Evolutionary conservation across 495 filamentous ascomycete genomes (phyloP), one percentile per base, ranked within the genome.

Genomic region (Lepraria neglecta): DNA sequence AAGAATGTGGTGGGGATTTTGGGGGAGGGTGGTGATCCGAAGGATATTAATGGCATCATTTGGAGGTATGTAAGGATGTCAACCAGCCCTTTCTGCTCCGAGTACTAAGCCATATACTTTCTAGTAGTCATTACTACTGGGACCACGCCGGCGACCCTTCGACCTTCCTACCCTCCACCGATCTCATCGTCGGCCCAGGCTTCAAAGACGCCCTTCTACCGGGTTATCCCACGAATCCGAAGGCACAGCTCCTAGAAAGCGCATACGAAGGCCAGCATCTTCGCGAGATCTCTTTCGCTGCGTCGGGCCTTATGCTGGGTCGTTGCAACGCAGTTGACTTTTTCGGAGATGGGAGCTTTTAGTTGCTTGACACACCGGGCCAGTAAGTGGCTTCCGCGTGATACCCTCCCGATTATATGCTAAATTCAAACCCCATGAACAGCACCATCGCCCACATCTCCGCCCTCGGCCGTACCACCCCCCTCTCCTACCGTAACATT

Each of bases 121-220:
- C 1, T 24, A 24, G 2, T 24, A 81, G 77, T 30, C 82, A 86
- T 58, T 67, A 67, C 47, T 84, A 87, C 66, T 79, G 80, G 62
- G 84, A 87, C 64, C 86, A 87, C 66, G 74, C 73, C 10, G 85
- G 84, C 12, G 77, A 87, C 56, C 74, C 77, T 3, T 72, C 73
- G 0, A 75, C 64, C 2, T 86, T 87, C 62, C 77, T 75, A 0
- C 38, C 76, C 0, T 73, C 65, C 28, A 82, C 82, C 0, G 68
- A 74, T 0, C 64, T 88, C 0, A 70, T 84, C 17, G 77, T 86
- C 28, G 85, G 85, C 0, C 80, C 79, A 0, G 83, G 83, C 0
- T 79, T 83, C 64, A 81, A 77, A 44, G 66, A 72, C 0, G 38
- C 46, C 4, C 61, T 78, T 28, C 57, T 77, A 2, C 84, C 82